Evolutionary conservation across 805 yeast species (phyloP), one percentile per base, ranked within the genome.

Genomic region (Ascoidea asiatica): DNA sequence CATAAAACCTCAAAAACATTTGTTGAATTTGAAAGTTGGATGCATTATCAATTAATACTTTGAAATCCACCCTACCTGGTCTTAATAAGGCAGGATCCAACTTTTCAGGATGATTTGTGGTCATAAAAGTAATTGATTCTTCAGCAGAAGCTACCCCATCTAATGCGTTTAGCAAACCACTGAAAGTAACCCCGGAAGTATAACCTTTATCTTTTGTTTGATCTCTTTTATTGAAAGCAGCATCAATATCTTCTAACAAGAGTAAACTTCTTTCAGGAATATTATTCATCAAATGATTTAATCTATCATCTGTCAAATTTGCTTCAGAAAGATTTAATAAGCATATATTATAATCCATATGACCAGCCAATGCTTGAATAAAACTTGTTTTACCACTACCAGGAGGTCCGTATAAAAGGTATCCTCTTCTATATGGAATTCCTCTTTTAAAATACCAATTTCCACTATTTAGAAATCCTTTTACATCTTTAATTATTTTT

Each of bases 131-230:
- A 33, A 92, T 72, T 40, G 95, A 82, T 57, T 92, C 97, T 57
- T 92, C 98, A 1, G 97, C 95, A 22, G 95, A 85, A 3, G 97
- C 92, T 17, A 92, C 97, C 41, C 98, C 98, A 60, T 92, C 98
- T 41, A 92, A 67, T 0, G 98, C 95, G 58, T 92, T 92, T 48
- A 92, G 65, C 40, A 92, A 67, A 0, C 98, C 98, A 46, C 95
- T 85, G 56, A 92, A 92, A 2, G 98, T 92, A 13, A 92, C 97
- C 18, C 95, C 95, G 1, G 95, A 78, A 20, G 72, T 69, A 58
- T 69, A 89, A 0, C 96, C 95, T 51, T 76, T 70, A 18, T 87
- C 96, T 5, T 70, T 74, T 2, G 78, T 66, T 56, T 86, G 95
- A 35, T 74, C 75, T 56, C 98, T 73, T 54, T 79, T 76, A 54